phyloP scores from a whole-genome alignment of 2,329 filamentous ascomycete genomes.

The Cladosporium sp. region DNA sequence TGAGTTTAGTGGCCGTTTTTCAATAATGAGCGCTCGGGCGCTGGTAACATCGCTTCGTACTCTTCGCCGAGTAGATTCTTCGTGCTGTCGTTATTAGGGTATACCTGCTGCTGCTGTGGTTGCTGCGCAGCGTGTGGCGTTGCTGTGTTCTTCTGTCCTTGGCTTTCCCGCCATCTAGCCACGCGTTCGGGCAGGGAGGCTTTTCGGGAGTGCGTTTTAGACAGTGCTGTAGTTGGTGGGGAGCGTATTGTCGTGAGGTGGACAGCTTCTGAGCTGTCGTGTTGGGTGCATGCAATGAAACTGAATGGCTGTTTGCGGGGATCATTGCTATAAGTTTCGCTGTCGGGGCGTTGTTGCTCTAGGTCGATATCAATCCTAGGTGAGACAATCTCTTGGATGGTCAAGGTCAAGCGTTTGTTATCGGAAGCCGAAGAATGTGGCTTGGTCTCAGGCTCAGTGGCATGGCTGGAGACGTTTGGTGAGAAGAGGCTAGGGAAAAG shows the following conservation, averaged over 20 bases:
- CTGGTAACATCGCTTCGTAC: constrained; percentile 6
- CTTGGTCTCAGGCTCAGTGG: neutral
- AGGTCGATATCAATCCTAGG: constrained; percentile 1
- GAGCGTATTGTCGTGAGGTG: constrained; percentile 9
- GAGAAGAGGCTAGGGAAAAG: constrained; percentile 31
- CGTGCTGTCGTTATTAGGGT: constrained; percentile 14
- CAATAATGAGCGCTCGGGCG: constrained; percentile 8
- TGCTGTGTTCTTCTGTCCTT: neutral
- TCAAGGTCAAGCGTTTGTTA: constrained; percentile 4
- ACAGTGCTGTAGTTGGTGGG: constrained; percentile 1
- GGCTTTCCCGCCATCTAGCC: constrained; percentile 12
- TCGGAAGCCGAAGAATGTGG: constrained; percentile 6
- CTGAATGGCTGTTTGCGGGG: neutral
- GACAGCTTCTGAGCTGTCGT: constrained; percentile 10
- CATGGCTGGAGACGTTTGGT: neutral
- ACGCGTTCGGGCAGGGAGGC: constrained; percentile 11
- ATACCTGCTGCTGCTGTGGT: neutral
- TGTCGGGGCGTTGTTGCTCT: neutral
- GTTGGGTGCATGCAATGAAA: constrained; percentile 4
- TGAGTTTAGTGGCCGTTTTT: constrained; percentile 11
- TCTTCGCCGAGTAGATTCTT: constrained; percentile 15
- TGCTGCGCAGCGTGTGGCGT: neutral
- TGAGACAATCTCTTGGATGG: constrained; percentile 11
- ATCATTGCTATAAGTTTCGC: neutral
- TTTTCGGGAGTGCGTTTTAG: constrained; percentile 13